Conservation (phyloP, 2,329 filamentous ascomycete genomes). For the Claviceps monticola region DNA sequence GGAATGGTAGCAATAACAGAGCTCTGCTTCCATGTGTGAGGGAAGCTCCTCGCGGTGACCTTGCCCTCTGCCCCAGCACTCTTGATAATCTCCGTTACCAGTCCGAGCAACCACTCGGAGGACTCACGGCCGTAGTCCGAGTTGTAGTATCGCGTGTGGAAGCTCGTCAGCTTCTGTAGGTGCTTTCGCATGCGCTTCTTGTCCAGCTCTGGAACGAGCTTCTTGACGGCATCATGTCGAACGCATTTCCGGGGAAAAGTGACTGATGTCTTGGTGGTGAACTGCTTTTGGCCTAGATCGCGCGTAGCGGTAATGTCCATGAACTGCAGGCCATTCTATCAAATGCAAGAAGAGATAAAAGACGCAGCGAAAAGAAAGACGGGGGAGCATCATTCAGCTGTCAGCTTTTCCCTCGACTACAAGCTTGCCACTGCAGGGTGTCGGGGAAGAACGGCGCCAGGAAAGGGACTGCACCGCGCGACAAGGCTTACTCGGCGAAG, state of each 20-base stretch:
- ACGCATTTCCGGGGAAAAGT: slow-evolving; percentile 55
- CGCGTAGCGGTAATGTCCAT: slow-evolving; percentile 81
- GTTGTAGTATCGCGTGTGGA: slow-evolving; percentile 74
- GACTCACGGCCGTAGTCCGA: slow-evolving; percentile 69
- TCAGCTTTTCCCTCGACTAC: not conserved
- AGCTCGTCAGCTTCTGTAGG: slow-evolving; percentile 63
- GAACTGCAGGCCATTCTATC: slow-evolving; percentile 69
- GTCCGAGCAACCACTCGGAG: slow-evolving; percentile 70
- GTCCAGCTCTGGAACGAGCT: slow-evolving; percentile 53
- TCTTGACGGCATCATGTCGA: slow-evolving; percentile 51
- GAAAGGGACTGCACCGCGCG: not conserved
- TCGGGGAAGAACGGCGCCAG: not conserved
- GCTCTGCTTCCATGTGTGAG: slow-evolving; percentile 77
- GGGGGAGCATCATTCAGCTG: not conserved
- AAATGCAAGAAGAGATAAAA: not conserved
- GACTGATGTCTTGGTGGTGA: slow-evolving; percentile 19
- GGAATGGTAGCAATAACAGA: slow-evolving; percentile 87
- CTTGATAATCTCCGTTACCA: slow-evolving; percentile 58
- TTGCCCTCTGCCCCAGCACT: slow-evolving; percentile 55
- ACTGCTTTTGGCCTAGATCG: slow-evolving; percentile 36
- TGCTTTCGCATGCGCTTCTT: slow-evolving; percentile 66
- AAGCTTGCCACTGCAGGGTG: not conserved
- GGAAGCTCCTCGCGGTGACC: slow-evolving; percentile 59
- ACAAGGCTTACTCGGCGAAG: slow-evolving; percentile 50
- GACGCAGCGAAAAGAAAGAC: too few species aligned